Evolutionary conservation across 257 asterid genomes (phyloP).

Genomic region (Nicotiana attenuata): DNA sequence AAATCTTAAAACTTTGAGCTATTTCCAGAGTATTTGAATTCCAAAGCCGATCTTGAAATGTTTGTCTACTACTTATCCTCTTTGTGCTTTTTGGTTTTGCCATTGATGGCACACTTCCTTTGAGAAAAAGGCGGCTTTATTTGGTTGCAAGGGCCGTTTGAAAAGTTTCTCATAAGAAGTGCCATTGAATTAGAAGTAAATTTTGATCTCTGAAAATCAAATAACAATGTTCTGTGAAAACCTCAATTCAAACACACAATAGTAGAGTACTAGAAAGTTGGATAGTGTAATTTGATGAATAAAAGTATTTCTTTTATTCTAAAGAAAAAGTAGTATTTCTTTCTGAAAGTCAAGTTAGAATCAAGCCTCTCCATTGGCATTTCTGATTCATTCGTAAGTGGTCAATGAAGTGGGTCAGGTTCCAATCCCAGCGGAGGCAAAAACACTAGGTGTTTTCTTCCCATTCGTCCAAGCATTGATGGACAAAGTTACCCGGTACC

Average conservation of each 20-base stretch:
- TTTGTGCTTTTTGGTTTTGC: neutral
- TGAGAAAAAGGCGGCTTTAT: too few species aligned
- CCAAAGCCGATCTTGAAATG: neutral
- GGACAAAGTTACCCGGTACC: too few species aligned
- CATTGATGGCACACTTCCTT: neutral
- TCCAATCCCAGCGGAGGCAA: too few species aligned
- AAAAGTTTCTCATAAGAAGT: too few species aligned
- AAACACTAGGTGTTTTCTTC: too few species aligned
- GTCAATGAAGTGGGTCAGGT: too few species aligned
- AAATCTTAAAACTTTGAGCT: neutral
- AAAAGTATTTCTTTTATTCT: neutral
- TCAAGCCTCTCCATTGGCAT: neutral
- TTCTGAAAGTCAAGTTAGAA: neutral
- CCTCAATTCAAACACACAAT: neutral
- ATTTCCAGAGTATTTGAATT: neutral
- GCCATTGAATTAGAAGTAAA: neutral
- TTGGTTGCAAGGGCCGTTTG: too few species aligned
- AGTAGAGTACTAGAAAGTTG: neutral
- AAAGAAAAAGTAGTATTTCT: too few species aligned
- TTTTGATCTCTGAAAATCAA: neutral
- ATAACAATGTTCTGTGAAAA: neutral
- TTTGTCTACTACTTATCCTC: neutral
- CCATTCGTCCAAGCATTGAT: fast-evolving
- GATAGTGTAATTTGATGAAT: neutral
- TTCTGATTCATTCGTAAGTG: neutral